These are phyloP conservation scores for Aegilops sharonensis DNA, from an alignment of 176 grass and related monocot genomes.

Conservation along the genomic window DNA sequence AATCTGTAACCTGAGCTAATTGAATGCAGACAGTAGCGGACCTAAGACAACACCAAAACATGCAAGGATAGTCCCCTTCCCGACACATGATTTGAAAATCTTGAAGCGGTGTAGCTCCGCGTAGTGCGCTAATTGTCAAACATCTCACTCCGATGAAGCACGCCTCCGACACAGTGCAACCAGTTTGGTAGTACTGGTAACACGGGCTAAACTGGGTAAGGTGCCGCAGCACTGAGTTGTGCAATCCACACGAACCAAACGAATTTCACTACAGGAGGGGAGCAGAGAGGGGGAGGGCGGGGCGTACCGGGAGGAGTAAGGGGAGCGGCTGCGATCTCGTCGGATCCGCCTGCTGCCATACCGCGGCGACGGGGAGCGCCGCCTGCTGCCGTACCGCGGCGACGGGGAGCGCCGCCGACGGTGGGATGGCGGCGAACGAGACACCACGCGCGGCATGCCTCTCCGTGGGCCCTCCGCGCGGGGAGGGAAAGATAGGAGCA, in stretches of 20 bases:
- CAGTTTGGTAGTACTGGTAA: not conserved
- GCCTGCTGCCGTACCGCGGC: slow-evolving; percentile 6
- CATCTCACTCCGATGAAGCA: not conserved
- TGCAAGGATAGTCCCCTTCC: not conserved
- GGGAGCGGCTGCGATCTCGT: slow-evolving; percentile 39
- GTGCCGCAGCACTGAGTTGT: too few species aligned
- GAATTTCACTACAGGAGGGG: not conserved
- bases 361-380: slow-evolving; percentile 34
- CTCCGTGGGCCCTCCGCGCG: not conserved
- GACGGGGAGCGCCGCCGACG: slow-evolving; percentile 43
- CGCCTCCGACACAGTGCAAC: not conserved
- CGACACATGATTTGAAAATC: not conserved
- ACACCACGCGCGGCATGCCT: slow-evolving; percentile 36
- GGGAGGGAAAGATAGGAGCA: not conserved
- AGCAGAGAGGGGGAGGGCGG: not conserved
- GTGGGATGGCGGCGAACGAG: slow-evolving; percentile 38
- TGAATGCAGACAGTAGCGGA: not conserved
- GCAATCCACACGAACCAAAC: not conserved
- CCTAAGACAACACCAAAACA: not conserved
- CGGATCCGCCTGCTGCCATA: slow-evolving; percentile 18
- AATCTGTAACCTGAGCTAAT: not conserved
- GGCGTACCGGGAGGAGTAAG: slow-evolving; percentile 25
- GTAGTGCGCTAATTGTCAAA: not conserved
- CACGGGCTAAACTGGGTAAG: not conserved
- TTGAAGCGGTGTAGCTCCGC: not conserved